These are phyloP conservation scores for Cercospora berteroae DNA, from an alignment of 2,329 filamentous ascomycete genomes.

Conservation along the genomic window DNA sequence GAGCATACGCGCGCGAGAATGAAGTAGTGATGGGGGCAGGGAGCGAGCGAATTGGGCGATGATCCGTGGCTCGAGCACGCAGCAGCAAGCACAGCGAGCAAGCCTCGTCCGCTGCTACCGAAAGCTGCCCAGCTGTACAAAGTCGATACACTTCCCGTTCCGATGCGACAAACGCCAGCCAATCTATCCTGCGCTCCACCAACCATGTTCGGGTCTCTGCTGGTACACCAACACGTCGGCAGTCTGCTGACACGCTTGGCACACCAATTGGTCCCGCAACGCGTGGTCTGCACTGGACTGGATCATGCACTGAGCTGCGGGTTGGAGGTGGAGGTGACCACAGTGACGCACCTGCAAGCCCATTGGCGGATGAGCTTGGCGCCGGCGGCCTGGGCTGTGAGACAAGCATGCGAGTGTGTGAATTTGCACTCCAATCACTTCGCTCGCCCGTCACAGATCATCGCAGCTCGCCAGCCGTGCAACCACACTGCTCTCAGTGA, in stretches of 20 bases:
- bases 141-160: not conserved
- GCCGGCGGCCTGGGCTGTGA: not conserved
- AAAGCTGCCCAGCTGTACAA: slow-evolving; percentile 1
- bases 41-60: not conserved
- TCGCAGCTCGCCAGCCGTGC: not conserved
- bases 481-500: not conserved
- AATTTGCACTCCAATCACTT: not conserved
- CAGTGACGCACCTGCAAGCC: not conserved
- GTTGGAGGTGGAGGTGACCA: not conserved
- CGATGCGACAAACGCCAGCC: not conserved
- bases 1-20: not conserved
- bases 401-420: not conserved
- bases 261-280: not conserved
- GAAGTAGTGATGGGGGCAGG: not conserved
- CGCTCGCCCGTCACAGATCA: not conserved
- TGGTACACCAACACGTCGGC: not conserved
- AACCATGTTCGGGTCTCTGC: not conserved
- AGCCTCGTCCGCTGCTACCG: slow-evolving; percentile 4
- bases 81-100: not conserved
- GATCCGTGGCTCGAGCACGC: slow-evolving; percentile 1
- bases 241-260: not conserved
- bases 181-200: not conserved
- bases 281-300: not conserved
- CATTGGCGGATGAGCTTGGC: not conserved
- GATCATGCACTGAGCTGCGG: not conserved